Evolutionary conservation across 441 rosid species (phyloP).

Genomic region (Dalechampia spathulata): DNA sequence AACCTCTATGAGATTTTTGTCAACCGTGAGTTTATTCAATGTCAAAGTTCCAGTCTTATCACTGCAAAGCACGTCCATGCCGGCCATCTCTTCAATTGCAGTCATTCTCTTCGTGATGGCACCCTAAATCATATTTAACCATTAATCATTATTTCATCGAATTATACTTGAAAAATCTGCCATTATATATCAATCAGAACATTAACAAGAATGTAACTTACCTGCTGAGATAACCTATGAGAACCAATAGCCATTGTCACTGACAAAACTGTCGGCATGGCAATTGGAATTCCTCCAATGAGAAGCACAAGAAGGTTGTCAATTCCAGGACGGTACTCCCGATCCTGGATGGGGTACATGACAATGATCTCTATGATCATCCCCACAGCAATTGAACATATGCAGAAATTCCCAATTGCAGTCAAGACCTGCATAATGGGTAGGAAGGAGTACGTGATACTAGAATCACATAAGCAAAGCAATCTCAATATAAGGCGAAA

Average conservation of each 20-base stretch:
- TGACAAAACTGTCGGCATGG: conserved; percentile 94
- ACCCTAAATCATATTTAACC: conserved; percentile 42
- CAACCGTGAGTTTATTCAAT: conserved; percentile 83
- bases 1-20: conserved; percentile 89
- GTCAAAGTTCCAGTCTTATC: conserved; percentile 96
- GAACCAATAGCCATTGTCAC: conserved; percentile 99
- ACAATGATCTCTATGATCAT: conserved; percentile 90
- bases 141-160: background rate
- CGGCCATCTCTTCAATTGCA: conserved; percentile 98
- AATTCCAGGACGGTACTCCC: conserved; percentile 86
- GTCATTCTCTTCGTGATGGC: conserved; percentile 99
- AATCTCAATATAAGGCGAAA: background rate
- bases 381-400: conserved; percentile 88
- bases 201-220: conserved; percentile 18
- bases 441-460: conserved; percentile 8
- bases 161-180: too few relatives aligned
- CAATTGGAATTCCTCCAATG: conserved; percentile 97
- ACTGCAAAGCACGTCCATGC: conserved; percentile 98
- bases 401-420: conserved; percentile 95
- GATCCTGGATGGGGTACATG: conserved; percentile 90
- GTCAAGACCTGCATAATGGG: conserved; percentile 64
- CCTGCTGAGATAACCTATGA: conserved; percentile 91
- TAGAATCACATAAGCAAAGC: background rate
- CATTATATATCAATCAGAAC: conserved; percentile 1
- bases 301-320: conserved; percentile 94